Evolutionary conservation across 2,329 filamentous ascomycete species (phyloP), one percentile per base, ranked within the genome.

Genomic region (Sporothrix dimorphospora): DNA sequence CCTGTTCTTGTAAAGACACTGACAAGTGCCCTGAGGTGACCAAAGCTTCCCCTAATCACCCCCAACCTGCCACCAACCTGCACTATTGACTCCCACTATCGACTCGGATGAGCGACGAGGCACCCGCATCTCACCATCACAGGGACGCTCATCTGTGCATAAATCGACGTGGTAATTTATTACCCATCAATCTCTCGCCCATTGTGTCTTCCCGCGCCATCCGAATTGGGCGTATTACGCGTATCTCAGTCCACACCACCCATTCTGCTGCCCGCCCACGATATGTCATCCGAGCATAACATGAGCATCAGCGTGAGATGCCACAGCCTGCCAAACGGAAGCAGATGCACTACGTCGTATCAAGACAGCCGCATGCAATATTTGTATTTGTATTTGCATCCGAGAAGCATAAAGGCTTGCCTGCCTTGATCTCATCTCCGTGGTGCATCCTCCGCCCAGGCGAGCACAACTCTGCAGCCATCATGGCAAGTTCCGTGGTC

Each of bases 161-260:
- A 51, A 65, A 53, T 8, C 40, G n/a, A n/a, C n/a, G n/a, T n/a
- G n/a, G n/a, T n/a, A n/a, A n/a, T n/a, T n/a, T n/a, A n/a, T n/a
- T 11, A 8, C 40, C 40, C 40, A 42, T 42, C 40, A 34, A 11
- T 42, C 21, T 51, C 38, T 68, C 45, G 16, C 34, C 66, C 21
- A 55, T 27, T 12, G 21, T 59, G 34, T 7, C 24, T 47, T 67
- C 12, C 70, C 63, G 63, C 21, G 70, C 63, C 63, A 72, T 72
- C 70, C 70, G 70, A 55, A 72, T 61, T 53, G 51, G 63, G 70
- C 53, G 63, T 51, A 66, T 59, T 71, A 71, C 63, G 70, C 53
- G 49, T 47, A 45, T 68, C 53, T 42, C 59, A n/a, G 55, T 24
- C 57, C 57, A 61, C 69, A 27, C 40, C 53, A 40, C 6, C 59